A percentile compares a stretch with the other conserved stretches of the same genome.
phyloP scores from a whole-genome alignment of 371 early-diverging fungal genomes.

The Lichtheimia ornata region DNA sequence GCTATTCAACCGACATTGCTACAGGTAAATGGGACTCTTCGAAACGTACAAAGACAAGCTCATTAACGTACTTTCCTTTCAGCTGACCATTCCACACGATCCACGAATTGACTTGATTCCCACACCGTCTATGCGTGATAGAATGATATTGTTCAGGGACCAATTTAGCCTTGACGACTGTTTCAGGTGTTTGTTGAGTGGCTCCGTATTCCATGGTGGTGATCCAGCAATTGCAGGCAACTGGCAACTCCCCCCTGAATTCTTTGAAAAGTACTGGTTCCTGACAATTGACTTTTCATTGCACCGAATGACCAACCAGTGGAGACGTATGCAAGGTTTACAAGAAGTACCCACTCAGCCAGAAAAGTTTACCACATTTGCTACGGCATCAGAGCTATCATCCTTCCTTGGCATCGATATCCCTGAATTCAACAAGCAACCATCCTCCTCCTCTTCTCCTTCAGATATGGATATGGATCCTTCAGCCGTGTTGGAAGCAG shows the following conservation, averaged over 20 bases:
- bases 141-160: constrained; percentile 52
- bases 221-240: constrained; percentile 49
- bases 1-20: constrained; percentile 31
- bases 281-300: constrained; percentile 28
- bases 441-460: too few relatives aligned
- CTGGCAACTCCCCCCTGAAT: constrained; percentile 46
- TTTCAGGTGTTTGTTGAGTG: constrained; percentile 39
- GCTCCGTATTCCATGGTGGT: constrained; percentile 49
- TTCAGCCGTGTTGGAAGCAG: too few relatives aligned
- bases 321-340: constrained; percentile 31
- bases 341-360: constrained; percentile 15
- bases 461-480: too few relatives aligned
- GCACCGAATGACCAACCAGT: constrained; percentile 26
- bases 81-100: constrained; percentile 49
- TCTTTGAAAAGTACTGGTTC: constrained; percentile 52
- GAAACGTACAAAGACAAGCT: neutral
- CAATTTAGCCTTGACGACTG: constrained; percentile 50
- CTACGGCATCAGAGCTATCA: constrained; percentile 10
- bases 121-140: constrained; percentile 50
- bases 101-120: constrained; percentile 54
- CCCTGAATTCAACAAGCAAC: neutral
- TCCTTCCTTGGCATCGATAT: constrained; percentile 13
- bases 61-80: neutral
- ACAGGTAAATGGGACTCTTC: constrained; percentile 21
- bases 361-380: neutral